Evolutionary conservation across 2,329 filamentous ascomycete genomes (phyloP).

Genomic region (Aureobasidium musti): DNA sequence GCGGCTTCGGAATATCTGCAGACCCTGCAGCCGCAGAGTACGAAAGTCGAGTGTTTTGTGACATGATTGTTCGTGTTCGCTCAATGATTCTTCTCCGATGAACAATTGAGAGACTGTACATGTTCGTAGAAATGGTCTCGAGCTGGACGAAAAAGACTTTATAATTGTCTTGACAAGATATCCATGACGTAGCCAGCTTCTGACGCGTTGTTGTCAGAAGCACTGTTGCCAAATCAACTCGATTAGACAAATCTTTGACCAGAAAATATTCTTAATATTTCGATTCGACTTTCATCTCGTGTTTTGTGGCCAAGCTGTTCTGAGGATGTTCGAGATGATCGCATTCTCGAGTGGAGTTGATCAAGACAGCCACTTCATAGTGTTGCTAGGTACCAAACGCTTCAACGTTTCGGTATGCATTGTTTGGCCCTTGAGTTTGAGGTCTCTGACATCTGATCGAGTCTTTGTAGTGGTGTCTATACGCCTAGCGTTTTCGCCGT

Average conservation of each 20-base stretch:
- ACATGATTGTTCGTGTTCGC: neutral
- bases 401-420: conserved; percentile 41
- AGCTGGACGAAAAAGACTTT: conserved; percentile 6
- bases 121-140: neutral
- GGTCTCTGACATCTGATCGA: conserved; percentile 37
- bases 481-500: conserved; percentile 43
- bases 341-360: neutral
- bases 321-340: neutral
- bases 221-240: conserved; percentile 1
- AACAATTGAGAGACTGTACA: neutral
- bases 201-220: conserved; percentile 11
- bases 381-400: conserved; percentile 41
- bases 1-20: conserved; percentile 22
- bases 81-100: neutral
- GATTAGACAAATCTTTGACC: too few relatives aligned
- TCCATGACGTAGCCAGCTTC: conserved; percentile 18
- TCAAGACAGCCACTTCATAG: conserved; percentile 40
- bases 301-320: neutral
- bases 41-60: conserved; percentile 3
- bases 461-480: conserved; percentile 44
- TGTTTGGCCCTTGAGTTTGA: conserved; percentile 39
- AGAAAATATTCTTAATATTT: neutral
- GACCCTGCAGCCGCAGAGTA: conserved; percentile 21
- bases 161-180: neutral
- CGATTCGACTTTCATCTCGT: neutral